Base-by-base conservation (phyloP, 805 yeast species). In the Starmera quercuum region DNA sequence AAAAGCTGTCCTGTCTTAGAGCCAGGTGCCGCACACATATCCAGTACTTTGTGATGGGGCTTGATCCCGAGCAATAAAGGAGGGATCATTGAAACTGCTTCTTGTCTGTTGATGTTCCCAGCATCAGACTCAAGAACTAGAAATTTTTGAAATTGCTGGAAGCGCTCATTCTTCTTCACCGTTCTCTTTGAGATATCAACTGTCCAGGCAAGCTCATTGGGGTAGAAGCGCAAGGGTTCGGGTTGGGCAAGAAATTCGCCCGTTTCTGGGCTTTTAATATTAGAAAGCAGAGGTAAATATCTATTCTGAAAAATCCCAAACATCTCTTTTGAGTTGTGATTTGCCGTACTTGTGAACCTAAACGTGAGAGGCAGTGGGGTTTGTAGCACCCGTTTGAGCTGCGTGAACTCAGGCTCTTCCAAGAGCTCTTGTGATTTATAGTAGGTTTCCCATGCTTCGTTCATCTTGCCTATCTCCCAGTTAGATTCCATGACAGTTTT, bases 1-100 rank as follows among this genome's bases (percentile, higher is more conserved):
- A 92, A 79, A 46, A 92, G 66, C 62, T 92, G 98, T 8, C 96
- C 95, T 30, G 98, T 92, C 58, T 92, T 92, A 22, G 97, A 87
- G 20, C 98, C 98, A 19, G 98, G 98, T 7, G 97, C 97, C 20
- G 98, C 98, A 68, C 98, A 92, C 86, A 92, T 84, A 55, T 92
- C 98, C 47, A 92, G 65, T 19, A 92, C 97, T 34, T 72, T 66
- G 56, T 92, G 97, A 47, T 87, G 84, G 12, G 97, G 90, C 63
- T 86, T 62, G 33, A 92, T 87, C 45, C 88, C 95, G 54, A 92
- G 64, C 29, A 90, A 74, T 46, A 92, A 70, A 5, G 98, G 98
- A 25, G 98, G 98, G 46, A 92, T 86, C 98, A 92, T 92, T 2
- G 97, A 88, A 2, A 92, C 98, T 1, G 97, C 96, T 61, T 92